Evolutionary conservation across 73 alveolate species (phyloP), one percentile per base, ranked within the genome.

Genomic region (Paramecium bursaria): DNA sequence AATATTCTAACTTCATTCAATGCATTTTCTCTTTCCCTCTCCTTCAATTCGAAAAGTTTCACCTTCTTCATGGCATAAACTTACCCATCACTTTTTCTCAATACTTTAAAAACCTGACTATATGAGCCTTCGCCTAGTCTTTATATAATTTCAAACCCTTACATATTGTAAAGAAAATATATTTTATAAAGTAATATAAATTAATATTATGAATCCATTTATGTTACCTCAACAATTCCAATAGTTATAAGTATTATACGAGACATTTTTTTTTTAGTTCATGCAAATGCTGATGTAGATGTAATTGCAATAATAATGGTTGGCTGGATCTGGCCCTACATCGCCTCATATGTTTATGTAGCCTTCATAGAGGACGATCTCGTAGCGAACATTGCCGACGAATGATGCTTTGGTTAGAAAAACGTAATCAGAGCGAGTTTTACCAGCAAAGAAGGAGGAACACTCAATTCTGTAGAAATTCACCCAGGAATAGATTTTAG

Each of bases 1-100:
- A 92, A 89, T 50, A 92, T 91, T 51, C 97, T 82, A 57, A 92
- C 92, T 86, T 92, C 97, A 73, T 92, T 92, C 67, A 92, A 85
- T 42, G 95, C 90, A 86, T 92, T 92, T 75, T 88, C 93, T 73
- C 88, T 92, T 85, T 92, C 97, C 47, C 88, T 92, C 77, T 86
- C 91, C 30, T 75, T 76, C 85, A 92, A 86, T 74, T 92, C 88
- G 44, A 82, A 82, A 29, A 92, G 85, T 61, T 89, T 87, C 31
- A 92, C 97, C 33, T 91, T 86, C 74, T 92, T 92, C 74, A 92
- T 86, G 15, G 97, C 97, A 73, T 92, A 92, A 26, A 85, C 75
- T 29, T 31, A 25, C 46, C 67, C 60, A 57, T 92, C 97, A 33
- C 86, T 46, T 73, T 75, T 92, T 29, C 93, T 85, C 48, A 42